Evolutionary conservation across 768 basidiomycete species (phyloP), one percentile per base, ranked within the genome.

Genomic region (Dacryopinax primogenitus): DNA sequence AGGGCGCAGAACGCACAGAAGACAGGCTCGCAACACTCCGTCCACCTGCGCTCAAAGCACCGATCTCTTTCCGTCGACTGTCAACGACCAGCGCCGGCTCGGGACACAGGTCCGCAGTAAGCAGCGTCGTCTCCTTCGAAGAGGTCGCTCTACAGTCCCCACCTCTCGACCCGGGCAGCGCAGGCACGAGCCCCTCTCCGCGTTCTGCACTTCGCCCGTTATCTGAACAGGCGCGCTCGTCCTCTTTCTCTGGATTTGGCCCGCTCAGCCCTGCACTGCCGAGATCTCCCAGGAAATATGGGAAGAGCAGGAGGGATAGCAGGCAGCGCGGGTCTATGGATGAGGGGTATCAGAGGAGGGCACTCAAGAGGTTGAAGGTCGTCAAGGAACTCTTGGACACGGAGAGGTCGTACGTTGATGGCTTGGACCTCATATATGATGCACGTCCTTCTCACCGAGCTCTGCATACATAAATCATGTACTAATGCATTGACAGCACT

Each of bases 311-410:
- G 30, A 58, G 51, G 51, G 21, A 21, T 30, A 58, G 51, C 51
- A 13, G 51, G 51, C 51, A 58, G 30, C 51, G 26, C 9, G 51
- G 32, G 26, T 58, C 51, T 3, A 30, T 58, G 9, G 51, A 58
- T 30, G 51, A 58, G 26, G 30, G 30, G 26, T 30, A 58, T 30
- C 51, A 58, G 26, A 58, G 51, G 30, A 23, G 51, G 51, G 51
- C 51, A 30, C 26, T 58, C 39, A 92, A 86, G 72, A 77, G 86
- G 62, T 75, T 80, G 47, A 88, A 84, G 73, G 80, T 92, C 36
- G 79, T 91, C n/a, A 79, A 83, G 45, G 91, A 93, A 72, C 86
- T 93, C 68, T 85, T 83, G 69, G 84, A 87, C 65, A 92, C 90
- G 0, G 91, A 93, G 76, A 83, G 80, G 70, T 82, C 84, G 0